A percentile compares a stretch with the other conserved stretches of the same genome.
phyloP scores from a whole-genome alignment of 495 filamentous ascomycete species.

The Aspergillus cristatus region DNA sequence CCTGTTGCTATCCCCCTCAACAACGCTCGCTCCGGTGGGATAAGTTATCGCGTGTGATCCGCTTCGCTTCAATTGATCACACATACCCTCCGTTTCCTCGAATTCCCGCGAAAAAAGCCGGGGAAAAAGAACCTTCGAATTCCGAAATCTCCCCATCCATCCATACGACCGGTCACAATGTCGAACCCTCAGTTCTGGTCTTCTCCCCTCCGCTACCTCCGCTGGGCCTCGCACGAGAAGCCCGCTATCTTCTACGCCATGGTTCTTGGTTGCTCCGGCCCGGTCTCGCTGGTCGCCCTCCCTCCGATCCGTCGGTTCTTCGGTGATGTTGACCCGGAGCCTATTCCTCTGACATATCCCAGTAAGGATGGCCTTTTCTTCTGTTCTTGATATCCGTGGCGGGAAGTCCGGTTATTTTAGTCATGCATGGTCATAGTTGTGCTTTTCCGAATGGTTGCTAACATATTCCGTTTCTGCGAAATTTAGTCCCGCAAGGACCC shows the following conservation, averaged over 20 bases:
- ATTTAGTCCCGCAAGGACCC: conserved; percentile 66
- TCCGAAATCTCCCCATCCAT: conserved; percentile 9
- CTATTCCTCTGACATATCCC: conserved; percentile 83
- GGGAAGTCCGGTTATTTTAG: no score
- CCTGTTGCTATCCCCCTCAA: no score
- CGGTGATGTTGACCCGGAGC: conserved; percentile 59
- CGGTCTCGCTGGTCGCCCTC: conserved; percentile 53
- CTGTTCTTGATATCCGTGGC: background rate
- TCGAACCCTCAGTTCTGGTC: conserved; percentile 72
- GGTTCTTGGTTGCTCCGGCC: conserved; percentile 61
- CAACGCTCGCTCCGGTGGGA: no score
- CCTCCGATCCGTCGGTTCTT: conserved; percentile 60
- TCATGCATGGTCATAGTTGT: no score
- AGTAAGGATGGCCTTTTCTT: conserved; percentile 44
- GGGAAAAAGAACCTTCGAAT: conserved; percentile 1
- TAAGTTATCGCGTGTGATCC: no score
- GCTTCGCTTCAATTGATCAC: conserved; percentile 9
- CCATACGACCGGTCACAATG: conserved; percentile 44
- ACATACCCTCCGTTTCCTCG: conserved; percentile 1
- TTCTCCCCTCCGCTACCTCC: conserved; percentile 68
- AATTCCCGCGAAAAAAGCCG: conserved; percentile 11
- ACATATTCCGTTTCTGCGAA: no score
- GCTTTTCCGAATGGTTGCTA: no score
- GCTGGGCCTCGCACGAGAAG: conserved; percentile 76
- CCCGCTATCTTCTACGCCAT: conserved; percentile 84